phyloP scores from a whole-genome alignment of 768 basidiomycete genomes.

The Infundibulicybe gibba region DNA sequence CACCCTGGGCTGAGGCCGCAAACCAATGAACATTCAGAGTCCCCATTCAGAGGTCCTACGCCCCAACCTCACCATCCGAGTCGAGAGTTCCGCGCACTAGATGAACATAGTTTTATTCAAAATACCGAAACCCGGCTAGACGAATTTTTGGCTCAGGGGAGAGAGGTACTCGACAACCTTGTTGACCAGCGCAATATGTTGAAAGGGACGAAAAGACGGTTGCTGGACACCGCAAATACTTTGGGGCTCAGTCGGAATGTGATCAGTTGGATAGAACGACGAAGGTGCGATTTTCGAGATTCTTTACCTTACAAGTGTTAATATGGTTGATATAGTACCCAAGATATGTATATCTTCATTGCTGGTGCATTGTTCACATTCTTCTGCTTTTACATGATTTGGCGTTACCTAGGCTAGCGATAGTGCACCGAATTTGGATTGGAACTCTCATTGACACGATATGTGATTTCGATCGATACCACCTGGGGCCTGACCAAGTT shows the following conservation, averaged over 20 bases:
- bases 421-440: background rate
- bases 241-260: slow-evolving; percentile 91
- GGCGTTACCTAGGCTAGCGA: slow-evolving; percentile 78
- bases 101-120: slow-evolving; percentile 88
- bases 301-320: background rate
- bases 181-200: slow-evolving; percentile 90
- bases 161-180: slow-evolving; percentile 87
- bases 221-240: slow-evolving; percentile 91
- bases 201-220: slow-evolving; percentile 87
- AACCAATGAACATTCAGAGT: slow-evolving; percentile 62
- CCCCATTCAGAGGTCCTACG: slow-evolving; percentile 72
- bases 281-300: slow-evolving; percentile 59
- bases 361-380: slow-evolving; percentile 85
- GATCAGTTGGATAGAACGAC: slow-evolving; percentile 94
- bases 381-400: slow-evolving; percentile 90
- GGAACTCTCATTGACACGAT: slow-evolving; percentile 1
- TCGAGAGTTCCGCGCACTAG: slow-evolving; percentile 76
- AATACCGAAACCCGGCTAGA: slow-evolving; percentile 81
- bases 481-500: too few species aligned
- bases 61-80: slow-evolving; percentile 48
- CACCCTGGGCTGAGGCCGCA: slow-evolving; percentile 51
- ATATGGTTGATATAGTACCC: slow-evolving; percentile 53
- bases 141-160: slow-evolving; percentile 88
- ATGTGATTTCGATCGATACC: too few species aligned
- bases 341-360: slow-evolving; percentile 93